These are phyloP conservation scores for Mortierella antarctica DNA, from an alignment of 192 early-diverging fungal species.

Conservation along the genomic window DNA sequence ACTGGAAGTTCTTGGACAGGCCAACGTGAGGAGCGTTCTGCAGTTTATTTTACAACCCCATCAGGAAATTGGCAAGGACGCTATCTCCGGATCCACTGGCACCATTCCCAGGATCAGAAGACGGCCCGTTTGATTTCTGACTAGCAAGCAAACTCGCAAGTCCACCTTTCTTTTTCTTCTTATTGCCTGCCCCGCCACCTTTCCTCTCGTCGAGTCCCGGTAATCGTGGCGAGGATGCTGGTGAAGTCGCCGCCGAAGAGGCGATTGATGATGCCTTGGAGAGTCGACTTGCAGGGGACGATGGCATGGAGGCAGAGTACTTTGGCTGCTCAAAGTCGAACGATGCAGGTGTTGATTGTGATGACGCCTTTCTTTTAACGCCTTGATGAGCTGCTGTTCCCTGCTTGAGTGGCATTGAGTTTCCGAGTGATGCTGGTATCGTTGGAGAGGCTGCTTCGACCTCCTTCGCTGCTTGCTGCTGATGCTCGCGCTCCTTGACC, in stretches of 20 bases:
- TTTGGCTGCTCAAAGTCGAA: constrained; percentile 5
- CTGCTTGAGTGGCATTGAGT: neutral
- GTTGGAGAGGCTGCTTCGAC: neutral
- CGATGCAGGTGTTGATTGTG: neutral
- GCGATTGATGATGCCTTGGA: constrained; percentile 16
- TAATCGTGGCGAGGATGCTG: constrained; percentile 24
- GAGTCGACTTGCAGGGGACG: constrained; percentile 11
- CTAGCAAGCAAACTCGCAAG: constrained; percentile 27
- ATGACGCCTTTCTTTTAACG: neutral
- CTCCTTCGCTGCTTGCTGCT: neutral
- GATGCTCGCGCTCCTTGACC: neutral
- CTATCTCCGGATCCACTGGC: constrained; percentile 23
- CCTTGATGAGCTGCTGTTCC: neutral
- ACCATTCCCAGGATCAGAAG: constrained; percentile 1
- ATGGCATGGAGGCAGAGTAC: constrained; percentile 10
- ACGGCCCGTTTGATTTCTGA: constrained; percentile 35
- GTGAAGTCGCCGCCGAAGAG: constrained; percentile 17
- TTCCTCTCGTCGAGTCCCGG: constrained; percentile 5
- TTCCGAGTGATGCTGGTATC: neutral
- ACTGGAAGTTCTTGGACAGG: too few relatives aligned
- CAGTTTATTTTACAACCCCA: constrained; percentile 32
- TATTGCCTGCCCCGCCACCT: constrained; percentile 12
- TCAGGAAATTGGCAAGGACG: constrained; percentile 42
- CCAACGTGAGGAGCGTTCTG: neutral
- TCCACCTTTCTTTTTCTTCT: constrained; percentile 44